Evolutionary conservation across 1,139 yeast species (phyloP).

Genomic region (Saccharomyces hybrid): DNA sequence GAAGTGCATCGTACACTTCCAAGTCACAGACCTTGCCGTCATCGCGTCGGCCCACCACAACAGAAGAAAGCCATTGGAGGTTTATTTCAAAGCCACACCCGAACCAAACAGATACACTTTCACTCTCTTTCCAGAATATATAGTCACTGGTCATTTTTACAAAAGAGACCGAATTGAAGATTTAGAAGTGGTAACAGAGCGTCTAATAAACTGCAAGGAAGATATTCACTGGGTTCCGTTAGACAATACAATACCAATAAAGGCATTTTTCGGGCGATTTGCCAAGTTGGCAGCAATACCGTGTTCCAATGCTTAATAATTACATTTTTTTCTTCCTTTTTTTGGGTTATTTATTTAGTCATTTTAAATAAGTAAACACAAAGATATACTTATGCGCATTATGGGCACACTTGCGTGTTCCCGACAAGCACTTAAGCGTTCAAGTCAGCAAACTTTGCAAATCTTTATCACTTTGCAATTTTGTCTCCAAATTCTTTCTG

Average conservation of each 20-base stretch:
- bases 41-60: background rate
- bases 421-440: background rate
- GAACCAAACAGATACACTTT: background rate
- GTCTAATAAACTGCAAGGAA: background rate
- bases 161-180: background rate
- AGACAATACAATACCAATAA: slow-evolving; percentile 2
- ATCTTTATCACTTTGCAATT: slow-evolving; percentile 18
- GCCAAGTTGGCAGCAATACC: slow-evolving; percentile 2
- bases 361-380: background rate
- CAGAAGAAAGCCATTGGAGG: background rate
- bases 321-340: background rate
- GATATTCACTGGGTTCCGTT: slow-evolving; percentile 2
- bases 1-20: background rate
- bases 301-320: background rate
- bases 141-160: background rate
- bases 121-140: background rate
- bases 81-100: background rate
- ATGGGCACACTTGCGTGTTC: background rate
- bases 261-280: slow-evolving; percentile 8
- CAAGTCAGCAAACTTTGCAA: slow-evolving; percentile 10
- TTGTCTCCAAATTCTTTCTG: slow-evolving; percentile 25
- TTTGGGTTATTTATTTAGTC: background rate
- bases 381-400: background rate
- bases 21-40: background rate
- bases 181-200: background rate